Conservation (phyloP, 2,329 filamentous ascomycete species). For the Venturia aucupariae region DNA sequence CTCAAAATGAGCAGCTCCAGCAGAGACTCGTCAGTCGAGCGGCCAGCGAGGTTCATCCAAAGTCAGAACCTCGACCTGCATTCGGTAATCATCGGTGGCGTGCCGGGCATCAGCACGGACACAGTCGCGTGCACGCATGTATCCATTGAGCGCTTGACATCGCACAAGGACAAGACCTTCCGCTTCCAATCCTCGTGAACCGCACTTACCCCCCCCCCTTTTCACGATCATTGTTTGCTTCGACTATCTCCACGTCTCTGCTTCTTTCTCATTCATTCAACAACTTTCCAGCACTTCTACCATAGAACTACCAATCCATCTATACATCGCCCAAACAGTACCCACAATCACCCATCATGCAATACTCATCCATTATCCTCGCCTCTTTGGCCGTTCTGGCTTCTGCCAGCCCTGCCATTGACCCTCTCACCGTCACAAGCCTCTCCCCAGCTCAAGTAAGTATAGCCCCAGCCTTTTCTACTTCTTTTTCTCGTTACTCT, state of each 20-base stretch:
- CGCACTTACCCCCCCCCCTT: background rate
- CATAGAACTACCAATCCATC: background rate
- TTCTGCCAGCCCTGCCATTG: conserved; percentile 2
- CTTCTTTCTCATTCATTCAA: background rate
- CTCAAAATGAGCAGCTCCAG: no score
- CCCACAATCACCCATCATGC: no score
- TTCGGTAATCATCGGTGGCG: no score
- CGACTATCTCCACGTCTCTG: background rate
- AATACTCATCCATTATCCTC: conserved; percentile 10
- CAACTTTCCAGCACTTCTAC: no score
- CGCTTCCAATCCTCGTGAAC: background rate
- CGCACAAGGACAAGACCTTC: background rate
- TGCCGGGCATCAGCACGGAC: background rate
- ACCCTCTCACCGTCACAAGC: conserved; percentile 14
- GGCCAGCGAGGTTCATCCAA: no score
- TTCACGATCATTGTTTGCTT: background rate
- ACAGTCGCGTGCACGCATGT: no score
- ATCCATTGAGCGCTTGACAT: background rate
- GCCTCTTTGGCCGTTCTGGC: conserved; percentile 11
- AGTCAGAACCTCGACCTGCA: no score
- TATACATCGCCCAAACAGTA: no score
- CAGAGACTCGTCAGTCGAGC: no score
- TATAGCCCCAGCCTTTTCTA: background rate
- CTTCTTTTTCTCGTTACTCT: background rate
- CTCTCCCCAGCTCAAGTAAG: conserved; percentile 12